Evolutionary conservation across 371 early-diverging fungal species (phyloP), one percentile per base, ranked within the genome.

Genomic region (Vairimorpha apis): DNA sequence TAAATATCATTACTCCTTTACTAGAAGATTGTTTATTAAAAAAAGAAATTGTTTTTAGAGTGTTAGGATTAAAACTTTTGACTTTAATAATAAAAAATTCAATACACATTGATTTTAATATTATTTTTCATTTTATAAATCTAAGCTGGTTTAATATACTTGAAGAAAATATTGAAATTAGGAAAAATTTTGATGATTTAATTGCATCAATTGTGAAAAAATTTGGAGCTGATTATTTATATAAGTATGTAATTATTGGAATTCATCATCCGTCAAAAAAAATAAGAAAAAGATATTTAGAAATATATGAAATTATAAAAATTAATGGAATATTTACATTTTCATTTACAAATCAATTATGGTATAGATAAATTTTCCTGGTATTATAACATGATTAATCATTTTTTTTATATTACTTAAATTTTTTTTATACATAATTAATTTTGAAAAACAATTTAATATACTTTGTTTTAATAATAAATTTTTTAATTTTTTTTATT

Each of bases 131-230:
- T 74, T 81, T 95, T 81, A 86, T 96, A 56, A 95, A 96, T 82
- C 88, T 86, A 74, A 89, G 94, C 30, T 93, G 92, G 93, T 94
- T 94, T 51, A 96, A 96, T 80, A 90, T 96, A 67, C 93, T 96
- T 79, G 97, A 96, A 76, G 29, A n/a, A 16, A 30, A 49, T 32
- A 35, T 30, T 16, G 27, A 29, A 53, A 59, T 70, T 13, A 59
- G 27, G 12, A 55, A 93, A 94, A 56, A 94, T 94, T 83, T 91
- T 94, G 2, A 93, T 93, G 77, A 91, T 89, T 74, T 92, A 27
- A 88, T 96, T 45, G 53, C 60, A 27, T 21, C 38, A 1, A 35
- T 70, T 38, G 29, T 41, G 14, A 87, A 93, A 10, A 89, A 92
- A 0, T 76, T 96, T 16, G 95, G 95, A 0, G 90, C 93, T 2